These are phyloP conservation scores for Fistulinella cinereoalba DNA, from an alignment of 1,284 basidiomycete genomes.

Conservation along the genomic window DNA sequence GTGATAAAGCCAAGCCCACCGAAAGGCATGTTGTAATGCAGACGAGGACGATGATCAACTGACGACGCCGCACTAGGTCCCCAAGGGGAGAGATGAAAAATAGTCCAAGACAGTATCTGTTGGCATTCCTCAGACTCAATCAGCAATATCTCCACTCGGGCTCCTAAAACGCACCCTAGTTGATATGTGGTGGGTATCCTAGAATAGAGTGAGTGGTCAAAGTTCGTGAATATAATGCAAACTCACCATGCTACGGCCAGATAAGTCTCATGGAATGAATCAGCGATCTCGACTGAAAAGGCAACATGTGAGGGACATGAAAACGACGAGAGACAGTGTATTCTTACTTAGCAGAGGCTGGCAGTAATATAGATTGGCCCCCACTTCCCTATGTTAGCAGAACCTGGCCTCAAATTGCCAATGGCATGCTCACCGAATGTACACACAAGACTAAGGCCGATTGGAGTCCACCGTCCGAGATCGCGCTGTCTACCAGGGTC, in stretches of 20 bases:
- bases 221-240: neutral
- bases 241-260: constrained; percentile 51
- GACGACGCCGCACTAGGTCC: constrained; percentile 59
- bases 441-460: constrained; percentile 62
- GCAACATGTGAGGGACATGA: neutral
- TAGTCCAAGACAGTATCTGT: constrained; percentile 59
- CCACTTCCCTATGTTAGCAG: constrained; percentile 35
- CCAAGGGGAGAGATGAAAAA: constrained; percentile 64
- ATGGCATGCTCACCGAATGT: constrained; percentile 44
- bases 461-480: constrained; percentile 59
- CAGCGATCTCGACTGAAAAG: constrained; percentile 49
- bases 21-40: constrained; percentile 48
- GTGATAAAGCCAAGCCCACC: constrained; percentile 55
- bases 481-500: constrained; percentile 53
- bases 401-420: constrained; percentile 26
- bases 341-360: constrained; percentile 65
- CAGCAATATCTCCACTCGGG: neutral
- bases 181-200: constrained; percentile 52
- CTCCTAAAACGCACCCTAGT: constrained; percentile 38
- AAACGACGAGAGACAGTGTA: neutral
- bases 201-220: neutral
- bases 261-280: constrained; percentile 55
- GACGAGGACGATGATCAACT: constrained; percentile 52
- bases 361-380: constrained; percentile 70
- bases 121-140: neutral